Conservation (phyloP, 1,284 basidiomycete species). For the Cutaneotrichosporon sp. region DNA sequence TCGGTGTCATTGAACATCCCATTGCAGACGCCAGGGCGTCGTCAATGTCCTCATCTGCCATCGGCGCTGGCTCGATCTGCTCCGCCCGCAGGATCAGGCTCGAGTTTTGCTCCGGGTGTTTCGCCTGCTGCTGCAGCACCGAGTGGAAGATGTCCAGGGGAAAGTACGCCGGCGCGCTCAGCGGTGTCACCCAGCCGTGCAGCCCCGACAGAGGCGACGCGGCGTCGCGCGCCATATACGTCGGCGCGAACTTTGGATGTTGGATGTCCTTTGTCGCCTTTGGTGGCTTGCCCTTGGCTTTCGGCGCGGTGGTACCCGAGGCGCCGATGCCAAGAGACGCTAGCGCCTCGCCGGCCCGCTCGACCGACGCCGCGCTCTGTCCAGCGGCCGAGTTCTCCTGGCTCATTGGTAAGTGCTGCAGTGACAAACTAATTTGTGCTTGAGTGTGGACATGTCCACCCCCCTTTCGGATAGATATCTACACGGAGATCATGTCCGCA, state of each 20-base stretch:
- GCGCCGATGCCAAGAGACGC: not conserved
- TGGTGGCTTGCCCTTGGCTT: not conserved
- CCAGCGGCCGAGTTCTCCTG: too few species aligned
- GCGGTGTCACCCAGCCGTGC: slow-evolving; percentile 20
- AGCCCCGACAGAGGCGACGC: slow-evolving; percentile 3
- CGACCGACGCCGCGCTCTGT: too few species aligned
- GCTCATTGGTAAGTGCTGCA: too few species aligned
- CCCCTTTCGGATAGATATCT: too few species aligned
- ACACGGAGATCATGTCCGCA: too few species aligned
- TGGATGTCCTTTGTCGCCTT: slow-evolving; percentile 5
- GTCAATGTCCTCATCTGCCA: slow-evolving; percentile 1
- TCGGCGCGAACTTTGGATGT: slow-evolving; percentile 21
- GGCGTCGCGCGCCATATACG: slow-evolving; percentile 6
- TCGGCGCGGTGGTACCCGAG: not conserved
- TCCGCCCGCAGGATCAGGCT: slow-evolving; percentile 43
- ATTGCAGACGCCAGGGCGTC: slow-evolving; percentile 2
- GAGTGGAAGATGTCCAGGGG: slow-evolving; percentile 30
- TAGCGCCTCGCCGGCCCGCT: too few species aligned
- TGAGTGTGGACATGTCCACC: too few species aligned
- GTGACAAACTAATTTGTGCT: too few species aligned
- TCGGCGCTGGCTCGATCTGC: slow-evolving; percentile 10
- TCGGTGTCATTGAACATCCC: not conserved
- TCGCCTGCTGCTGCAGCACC: slow-evolving; percentile 29
- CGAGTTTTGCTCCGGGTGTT: slow-evolving; percentile 47
- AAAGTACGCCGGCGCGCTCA: slow-evolving; percentile 33